Conservation (phyloP, 345 rosid species). For the Eucalyptus guilfoylei region DNA sequence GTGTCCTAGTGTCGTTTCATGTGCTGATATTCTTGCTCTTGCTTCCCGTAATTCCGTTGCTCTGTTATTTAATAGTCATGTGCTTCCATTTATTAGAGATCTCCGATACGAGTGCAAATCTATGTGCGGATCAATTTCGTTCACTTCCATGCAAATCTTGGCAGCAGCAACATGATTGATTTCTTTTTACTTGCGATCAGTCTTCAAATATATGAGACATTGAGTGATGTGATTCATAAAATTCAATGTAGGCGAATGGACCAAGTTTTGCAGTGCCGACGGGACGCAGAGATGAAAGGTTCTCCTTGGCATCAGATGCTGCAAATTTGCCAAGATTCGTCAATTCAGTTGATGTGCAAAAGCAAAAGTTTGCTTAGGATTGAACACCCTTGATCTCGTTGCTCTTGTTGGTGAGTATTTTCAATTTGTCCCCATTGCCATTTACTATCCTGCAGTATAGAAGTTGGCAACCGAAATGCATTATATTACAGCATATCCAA, state of each 20-base stretch:
- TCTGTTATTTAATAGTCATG: background rate
- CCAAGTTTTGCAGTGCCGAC: constrained; percentile 9
- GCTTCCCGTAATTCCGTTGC: constrained; percentile 35
- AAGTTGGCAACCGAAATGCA: background rate
- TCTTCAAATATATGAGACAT: background rate
- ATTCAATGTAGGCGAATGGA: background rate
- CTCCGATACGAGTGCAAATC: background rate
- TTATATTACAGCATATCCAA: background rate
- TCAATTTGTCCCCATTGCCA: background rate
- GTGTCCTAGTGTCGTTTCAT: constrained; percentile 42
- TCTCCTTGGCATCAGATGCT: constrained; percentile 15
- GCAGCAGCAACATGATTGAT: background rate
- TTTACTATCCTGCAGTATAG: too few species aligned
- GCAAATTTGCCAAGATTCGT: constrained; percentile 2
- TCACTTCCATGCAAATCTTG: background rate
- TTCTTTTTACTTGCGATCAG: background rate
- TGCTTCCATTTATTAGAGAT: background rate
- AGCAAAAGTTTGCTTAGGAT: constrained; percentile 7
- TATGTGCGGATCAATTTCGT: background rate
- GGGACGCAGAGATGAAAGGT: constrained; percentile 19
- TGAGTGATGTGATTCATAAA: background rate
- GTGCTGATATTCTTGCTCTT: constrained; percentile 38
- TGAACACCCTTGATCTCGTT: constrained; percentile 24
- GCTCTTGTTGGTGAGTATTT: constrained; percentile 13
- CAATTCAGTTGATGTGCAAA: constrained; percentile 9